Percentiles rank a stretch among this genome's conserved stretches.
phyloP scores from a whole-genome alignment of 495 filamentous ascomycete species.

The Staphylotrichum longicolle region DNA sequence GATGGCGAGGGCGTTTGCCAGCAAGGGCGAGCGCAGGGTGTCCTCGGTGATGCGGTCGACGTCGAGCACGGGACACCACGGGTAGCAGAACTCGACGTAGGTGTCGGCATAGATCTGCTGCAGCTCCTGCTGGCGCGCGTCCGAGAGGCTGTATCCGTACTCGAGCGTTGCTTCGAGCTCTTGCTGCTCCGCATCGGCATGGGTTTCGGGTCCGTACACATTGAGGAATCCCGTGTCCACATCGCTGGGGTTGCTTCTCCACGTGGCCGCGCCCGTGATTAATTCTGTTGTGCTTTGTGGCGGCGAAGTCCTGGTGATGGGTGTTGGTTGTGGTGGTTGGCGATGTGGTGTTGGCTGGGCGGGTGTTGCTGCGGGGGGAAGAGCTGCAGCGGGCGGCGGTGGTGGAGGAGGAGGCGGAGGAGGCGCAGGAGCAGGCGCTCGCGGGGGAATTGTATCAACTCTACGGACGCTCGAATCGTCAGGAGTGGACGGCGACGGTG shows the following conservation, averaged over 20 bases:
- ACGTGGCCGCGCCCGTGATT: conserved; percentile 20
- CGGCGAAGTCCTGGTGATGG: not conserved
- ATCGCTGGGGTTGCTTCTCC: conserved; percentile 28
- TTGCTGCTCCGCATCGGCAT: conserved; percentile 28
- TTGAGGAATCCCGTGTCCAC: conserved; percentile 33
- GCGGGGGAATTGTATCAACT: too few species aligned
- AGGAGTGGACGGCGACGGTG: too few species aligned
- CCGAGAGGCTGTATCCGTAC: conserved; percentile 20
- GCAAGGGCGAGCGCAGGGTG: conserved; percentile 33
- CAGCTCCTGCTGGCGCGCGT: conserved; percentile 33
- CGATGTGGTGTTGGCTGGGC: not conserved
- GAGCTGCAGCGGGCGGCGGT: not conserved
- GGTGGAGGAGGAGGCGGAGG: not conserved
- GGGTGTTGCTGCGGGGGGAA: not conserved
- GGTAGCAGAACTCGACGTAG: conserved; percentile 37
- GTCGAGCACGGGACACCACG: conserved; percentile 41
- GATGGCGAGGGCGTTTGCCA: conserved; percentile 39
- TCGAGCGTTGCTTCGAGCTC: conserved; percentile 32
- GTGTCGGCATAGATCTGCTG: conserved; percentile 41
- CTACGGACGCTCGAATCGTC: too few species aligned
- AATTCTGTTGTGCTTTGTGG: conserved; percentile 11
- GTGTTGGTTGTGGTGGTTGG: not conserved
- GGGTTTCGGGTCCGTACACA: conserved; percentile 27
- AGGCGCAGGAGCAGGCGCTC: too few species aligned
- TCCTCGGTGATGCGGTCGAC: conserved; percentile 28